Evolutionary conservation across 2,329 filamentous ascomycete genomes (phyloP), one percentile per base, ranked within the genome.

Genomic region (Xylaria arbuscula): DNA sequence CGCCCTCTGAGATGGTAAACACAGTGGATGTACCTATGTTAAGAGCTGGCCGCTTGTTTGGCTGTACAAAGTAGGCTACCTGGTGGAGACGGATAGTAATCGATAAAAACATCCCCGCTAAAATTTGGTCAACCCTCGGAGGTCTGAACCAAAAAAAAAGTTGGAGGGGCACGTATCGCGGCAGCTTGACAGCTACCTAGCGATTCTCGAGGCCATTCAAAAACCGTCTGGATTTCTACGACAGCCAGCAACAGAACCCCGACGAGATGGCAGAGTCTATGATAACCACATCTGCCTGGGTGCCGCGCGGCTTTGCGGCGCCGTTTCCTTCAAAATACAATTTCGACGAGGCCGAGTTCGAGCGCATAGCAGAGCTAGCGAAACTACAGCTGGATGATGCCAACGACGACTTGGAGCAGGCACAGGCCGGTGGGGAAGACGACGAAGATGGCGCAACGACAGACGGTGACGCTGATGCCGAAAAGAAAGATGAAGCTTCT

Each of bases 311-410:
- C 60, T 92, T 92, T 76, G 90, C 92, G 63, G 91, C 92, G 55
- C 90, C 90, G 57, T 93, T 93, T 74, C 92, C 92, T 17, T 86
- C 87, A 48, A 92, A 92, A 79, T 93, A 93, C 78, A 88, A 90
- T 67, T 88, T 94, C 66, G 89, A 93, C 80, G 92, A 94, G 78
- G 85, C 87, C 71, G 92, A 94, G 79, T 92, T 92, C 76, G 87
- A 89, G 76, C 88, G 92, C 76, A 94, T 94, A 82, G 90, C 91
- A 17, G 86, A 87, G 77, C 84, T 94, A 72, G 92, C 92, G 36
- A 90, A 91, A 80, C 83, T 93, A 70, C 92, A 97, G 82, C 87
- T 98, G 38, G 93, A 98, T 77, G 96, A 98, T 81, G 96, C 96
- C 32, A 91, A 95, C 77, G 92, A 94, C 34, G 94, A 96, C 77